Evolutionary conservation across 345 rosid genomes (phyloP), one percentile per base, ranked within the genome.

Genomic region (Brassica incana): DNA sequence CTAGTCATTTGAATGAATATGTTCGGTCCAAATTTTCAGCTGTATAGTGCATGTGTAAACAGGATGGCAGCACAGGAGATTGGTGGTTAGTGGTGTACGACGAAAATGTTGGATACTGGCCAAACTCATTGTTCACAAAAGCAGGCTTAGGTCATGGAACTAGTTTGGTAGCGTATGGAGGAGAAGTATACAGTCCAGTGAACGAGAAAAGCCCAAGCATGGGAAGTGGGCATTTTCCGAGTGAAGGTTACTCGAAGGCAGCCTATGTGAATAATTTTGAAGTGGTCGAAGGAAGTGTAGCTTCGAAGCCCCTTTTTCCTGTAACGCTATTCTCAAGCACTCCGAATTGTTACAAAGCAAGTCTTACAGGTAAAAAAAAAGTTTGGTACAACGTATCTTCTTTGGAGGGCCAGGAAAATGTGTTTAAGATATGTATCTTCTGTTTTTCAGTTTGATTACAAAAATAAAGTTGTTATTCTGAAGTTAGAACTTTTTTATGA

Each of bases 331-430:
- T 27, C 62, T 16, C 73, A 50, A 43, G 33, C 67, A 76, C 36
- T 1, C 80, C 74, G 3, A 40, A 25, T 6, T 76, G 74, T 75
- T 75, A 75, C 65, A 56, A 18, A 50, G 65, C 29, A 5, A 20
- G 10, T 8, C 45, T 38, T 38, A 38, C 3, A 38, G 11, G 45
- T 38, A 38, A 38, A 38, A 38, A 9, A 38, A 38, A 38, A 38
- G 45, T 8, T 38, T 38, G 45, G 45, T 38, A 38, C 45, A 38
- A 38, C 45, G 10, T 38, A 38, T 38, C 11, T 5, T 54, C 60
- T 54, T 15, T 54, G 60, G 60, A 54, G 60, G 60, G 20, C 60
- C 60, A 15, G 60, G 60, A 2, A 23, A 23, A 15, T 54, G 60
- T 54, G 25, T 16, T 54, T 54, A 6, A 54, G 25, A 54, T 54